Evolutionary conservation across 1,139 yeast genomes (phyloP).

Genomic region (Eremothecium sinecaudum): DNA sequence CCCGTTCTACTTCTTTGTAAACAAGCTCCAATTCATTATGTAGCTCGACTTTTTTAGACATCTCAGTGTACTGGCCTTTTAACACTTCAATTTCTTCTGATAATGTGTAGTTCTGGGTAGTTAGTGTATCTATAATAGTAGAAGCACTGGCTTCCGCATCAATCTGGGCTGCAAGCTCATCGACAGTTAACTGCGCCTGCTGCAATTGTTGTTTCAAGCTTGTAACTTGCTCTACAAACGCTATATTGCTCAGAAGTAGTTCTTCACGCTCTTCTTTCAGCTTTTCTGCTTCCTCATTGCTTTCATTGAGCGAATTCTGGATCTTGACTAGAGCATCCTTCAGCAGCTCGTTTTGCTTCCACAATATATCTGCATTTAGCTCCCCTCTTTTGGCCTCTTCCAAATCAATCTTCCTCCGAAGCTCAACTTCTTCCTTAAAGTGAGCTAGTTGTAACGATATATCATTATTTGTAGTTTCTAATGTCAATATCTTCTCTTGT

Average conservation of each 20-base stretch:
- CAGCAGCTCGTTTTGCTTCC: constrained; percentile 32
- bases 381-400: constrained; percentile 19
- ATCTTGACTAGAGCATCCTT: constrained; percentile 37
- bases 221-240: constrained; percentile 32
- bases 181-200: constrained; percentile 6
- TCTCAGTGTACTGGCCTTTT: constrained; percentile 24
- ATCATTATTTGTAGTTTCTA: constrained; percentile 35
- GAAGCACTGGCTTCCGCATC: constrained; percentile 12
- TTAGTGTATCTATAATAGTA: constrained; percentile 21
- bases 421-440: constrained; percentile 40
- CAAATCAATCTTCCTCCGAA: constrained; percentile 32
- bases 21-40: constrained; percentile 16
- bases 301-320: constrained; percentile 30
- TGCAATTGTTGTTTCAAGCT: constrained; percentile 19
- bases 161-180: constrained; percentile 8
- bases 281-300: constrained; percentile 35
- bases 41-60: constrained; percentile 22
- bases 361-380: constrained; percentile 21
- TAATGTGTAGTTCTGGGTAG: constrained; percentile 11
- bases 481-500: constrained; percentile 24
- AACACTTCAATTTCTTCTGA: constrained; percentile 27
- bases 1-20: constrained; percentile 24
- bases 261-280: constrained; percentile 34
- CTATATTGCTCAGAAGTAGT: constrained; percentile 30
- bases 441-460: constrained; percentile 36